Base-by-base conservation (phyloP, 75 land plant species). In the Pinus taeda region DNA sequence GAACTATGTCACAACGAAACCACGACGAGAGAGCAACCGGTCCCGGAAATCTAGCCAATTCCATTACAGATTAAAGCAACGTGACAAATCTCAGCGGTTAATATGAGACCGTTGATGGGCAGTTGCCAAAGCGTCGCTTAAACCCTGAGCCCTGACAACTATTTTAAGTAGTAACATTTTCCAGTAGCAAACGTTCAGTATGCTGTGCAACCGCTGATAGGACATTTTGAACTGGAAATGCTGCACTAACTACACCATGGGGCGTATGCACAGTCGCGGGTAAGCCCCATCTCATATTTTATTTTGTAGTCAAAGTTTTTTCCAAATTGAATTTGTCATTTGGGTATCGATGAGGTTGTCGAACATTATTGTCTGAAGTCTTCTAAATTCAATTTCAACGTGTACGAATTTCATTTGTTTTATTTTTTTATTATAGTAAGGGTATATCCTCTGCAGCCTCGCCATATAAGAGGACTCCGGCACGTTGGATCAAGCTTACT, bases 361-460 rank as follows among this genome's bases (percentile, higher is more conserved):
- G n/a, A 13, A 20, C 20, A 36, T 22, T 73, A 15, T 36, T 13
- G 37, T n/a, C 3, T n/a, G 55, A 15, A n/a, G 4, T 12, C 9
- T 20, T 77, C 59, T 77, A 15, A 62, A 8, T 36, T 72, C 26
- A 14, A 13, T 21, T n/a, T 59, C 26, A 37, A 56, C 6, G 49
- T n/a, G 60, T 8, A 59, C 1, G 61, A 20, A 12, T 15, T 37
- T 59, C 9, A 29, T 72, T 18, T 42, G n/a, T 58, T 36, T 45
- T 33, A 36, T 57, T 37, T 60, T 58, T 64, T 14, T 30, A 26
- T 56, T 26, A 9, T 83, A 92, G 95, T 36, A 94, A 94, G 90
- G 97, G 97, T 77, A 94, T 94, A 59, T 94, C 97, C 55, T 84
- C 95, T 1, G 92, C 97, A 59, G 97, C 97, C 36, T 59, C 91